Evolutionary conservation across 805 yeast genomes (phyloP), one percentile per base, ranked within the genome.

Genomic region (Cyberlindnera petersonii): DNA sequence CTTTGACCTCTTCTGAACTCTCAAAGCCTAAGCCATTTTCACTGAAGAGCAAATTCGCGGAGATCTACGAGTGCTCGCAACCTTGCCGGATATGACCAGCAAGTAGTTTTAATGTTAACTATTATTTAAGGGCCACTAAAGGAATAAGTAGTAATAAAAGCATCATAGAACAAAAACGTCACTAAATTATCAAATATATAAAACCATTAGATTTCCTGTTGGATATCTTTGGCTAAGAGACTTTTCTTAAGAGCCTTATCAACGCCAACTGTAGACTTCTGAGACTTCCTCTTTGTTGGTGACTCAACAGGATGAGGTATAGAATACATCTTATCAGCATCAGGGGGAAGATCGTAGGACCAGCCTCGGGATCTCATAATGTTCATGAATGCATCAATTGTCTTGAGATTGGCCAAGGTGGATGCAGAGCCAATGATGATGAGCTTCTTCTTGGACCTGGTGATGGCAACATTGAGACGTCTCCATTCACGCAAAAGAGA

Each of bases 401-500:
- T 72, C 4, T 66, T 68, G 28, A 72, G 71, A 19, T 64, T 65
- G 21, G 65, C 59, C 47, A 87, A 62, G 0, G 95, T 84, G 9
- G 65, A 63, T 39, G 69, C 70, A 2, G 96, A 86, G 0, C 98
- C 98, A 26, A 93, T 64, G 14, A 93, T 76, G 13, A 93, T 74
- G 30, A 94, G 70, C 60, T 93, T 93, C 16, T 83, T 73, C 56
- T 77, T 79, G 0, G 98, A 91, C 46, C 99, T 70, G 0, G 98
- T 93, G 57, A 93, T 81, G 0, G 97, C 94, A 24, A 93, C 99
- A 60, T 93, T 93, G 33, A 93, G 74, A 43, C 99, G 72, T 46
- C 97, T 70, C 89, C 96, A 82, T 52, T 93, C 98, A 45, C 74
- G 77, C 30, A 93, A 64, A 31, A 93, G 66, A 21, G 84, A 84